Base-by-base conservation (phyloP, 1,284 basidiomycete genomes). In the Golubevia pallescens region DNA sequence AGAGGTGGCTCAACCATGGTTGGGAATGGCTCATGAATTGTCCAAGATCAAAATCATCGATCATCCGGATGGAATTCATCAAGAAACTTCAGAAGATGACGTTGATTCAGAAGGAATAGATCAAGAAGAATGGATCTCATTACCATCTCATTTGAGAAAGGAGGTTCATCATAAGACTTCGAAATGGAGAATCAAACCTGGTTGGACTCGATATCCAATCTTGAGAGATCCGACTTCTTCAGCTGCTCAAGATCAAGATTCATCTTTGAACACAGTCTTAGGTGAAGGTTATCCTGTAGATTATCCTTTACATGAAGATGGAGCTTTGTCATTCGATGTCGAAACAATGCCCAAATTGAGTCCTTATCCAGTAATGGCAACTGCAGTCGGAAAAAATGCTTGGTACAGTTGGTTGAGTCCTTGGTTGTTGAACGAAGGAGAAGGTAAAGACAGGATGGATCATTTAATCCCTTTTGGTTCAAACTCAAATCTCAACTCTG, bases 361-460 rank as follows among this genome's bases (percentile, higher is more conserved):
- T 57, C 90, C 90, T 0, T 95, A 91, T 77, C 90, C 96, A 1
- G 89, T 98, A 80, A 92, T 99, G 89, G 95, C 97, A 0, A 93
- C 92, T 65, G 95, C 95, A 1, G 93, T 90, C 0, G 92, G 94
- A 3, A 88, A 89, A 16, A 90, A 90, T 48, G 92, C 91, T 0
- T 99, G 96, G 95, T 99, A 99, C 83, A 90, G 91, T 3, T 99
- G 97, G 96, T 90, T 97, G 66, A 95, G 93, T 0, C 96, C 96
- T 0, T 96, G 94, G 91, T 87, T 99, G 3, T 89, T 97, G 3
- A 90, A 90, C 10, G 89, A 92, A 70, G 88, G 90, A 1, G 61
- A 71, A 2, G 56, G 66, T 3, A 58, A 72, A 38, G 84, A 87
- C 1, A 88, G 90, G 57, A 88, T 89, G 1, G 88, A 90, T 58